Conservation (phyloP, 2,329 filamentous ascomycete species). For the Didymella arachidicola region DNA sequence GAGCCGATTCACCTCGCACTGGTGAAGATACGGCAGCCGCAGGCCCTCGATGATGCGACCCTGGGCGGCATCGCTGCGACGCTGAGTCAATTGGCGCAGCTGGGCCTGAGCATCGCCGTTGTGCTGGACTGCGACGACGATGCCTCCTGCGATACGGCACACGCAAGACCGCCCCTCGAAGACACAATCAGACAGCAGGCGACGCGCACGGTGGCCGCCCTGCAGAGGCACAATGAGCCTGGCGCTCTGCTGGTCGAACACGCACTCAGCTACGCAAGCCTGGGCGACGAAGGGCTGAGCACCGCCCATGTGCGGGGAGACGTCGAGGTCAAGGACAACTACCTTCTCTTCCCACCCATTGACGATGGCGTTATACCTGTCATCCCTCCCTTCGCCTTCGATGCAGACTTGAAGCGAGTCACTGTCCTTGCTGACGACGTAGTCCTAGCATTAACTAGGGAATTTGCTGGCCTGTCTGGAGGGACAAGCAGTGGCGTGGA, state of each 20-base stretch:
- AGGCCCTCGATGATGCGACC: conserved; percentile 72
- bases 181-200: conserved; percentile 68
- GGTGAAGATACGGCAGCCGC: conserved; percentile 80
- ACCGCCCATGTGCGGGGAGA: conserved; percentile 48
- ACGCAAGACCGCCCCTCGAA: conserved; percentile 37
- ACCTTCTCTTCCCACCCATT: conserved; percentile 70
- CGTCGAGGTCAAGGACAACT: conserved; percentile 54
- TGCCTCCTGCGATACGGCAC: conserved; percentile 39
- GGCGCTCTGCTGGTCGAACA: conserved; percentile 74
- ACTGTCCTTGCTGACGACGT: conserved; percentile 67
- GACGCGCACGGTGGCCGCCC: conserved; percentile 74
- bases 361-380: conserved; percentile 74
- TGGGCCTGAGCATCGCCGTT: conserved; percentile 83
- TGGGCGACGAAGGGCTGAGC: conserved; percentile 35
- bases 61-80: conserved; percentile 82
- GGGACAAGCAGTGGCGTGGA: conserved; percentile 19
- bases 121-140: conserved; percentile 75
- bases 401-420: conserved; percentile 53
- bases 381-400: conserved; percentile 70
- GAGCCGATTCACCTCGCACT: conserved; percentile 78
- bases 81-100: conserved; percentile 78
- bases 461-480: conserved; percentile 71
- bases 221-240: conserved; percentile 73
- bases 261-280: conserved; percentile 53
- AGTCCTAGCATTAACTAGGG: conserved; percentile 77